Conservation (phyloP, 306 rosid genomes). For the Purshia tridentata region DNA sequence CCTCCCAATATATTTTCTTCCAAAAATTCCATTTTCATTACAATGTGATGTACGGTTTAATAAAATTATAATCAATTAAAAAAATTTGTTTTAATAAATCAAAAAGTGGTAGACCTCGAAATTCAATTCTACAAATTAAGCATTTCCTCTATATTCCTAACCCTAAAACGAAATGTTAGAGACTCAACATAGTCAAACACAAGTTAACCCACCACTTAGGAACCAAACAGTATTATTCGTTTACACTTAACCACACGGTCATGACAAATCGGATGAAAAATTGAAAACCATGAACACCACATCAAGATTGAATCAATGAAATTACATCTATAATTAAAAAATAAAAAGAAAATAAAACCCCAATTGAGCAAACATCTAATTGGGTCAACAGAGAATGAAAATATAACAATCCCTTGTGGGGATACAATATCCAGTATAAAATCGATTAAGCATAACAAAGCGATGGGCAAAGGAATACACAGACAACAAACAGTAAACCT, state of each 20-base stretch:
- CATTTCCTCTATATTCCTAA: neutral
- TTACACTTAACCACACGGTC: neutral
- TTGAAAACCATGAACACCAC: neutral
- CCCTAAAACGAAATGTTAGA: too few relatives aligned
- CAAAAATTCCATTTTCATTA: neutral
- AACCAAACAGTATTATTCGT: neutral
- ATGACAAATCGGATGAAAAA: neutral
- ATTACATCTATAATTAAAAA: neutral
- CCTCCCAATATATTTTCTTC: neutral
- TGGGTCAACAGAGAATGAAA: neutral
- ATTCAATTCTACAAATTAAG: neutral
- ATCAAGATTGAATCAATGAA: neutral
- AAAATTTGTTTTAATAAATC: too few relatives aligned
- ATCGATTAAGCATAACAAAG: neutral
- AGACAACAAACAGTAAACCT: conserved; percentile 2
- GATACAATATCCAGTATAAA: neutral
- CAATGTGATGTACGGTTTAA: neutral
- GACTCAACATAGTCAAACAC: neutral
- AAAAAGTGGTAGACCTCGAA: neutral
- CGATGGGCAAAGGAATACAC: neutral
- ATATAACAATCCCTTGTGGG: too few relatives aligned
- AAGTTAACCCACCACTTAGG: neutral
- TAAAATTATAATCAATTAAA: neutral
- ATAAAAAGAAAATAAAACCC: neutral
- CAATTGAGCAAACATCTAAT: neutral